Evolutionary conservation across 192 early-diverging fungal genomes (phyloP).

Genomic region (Chytriomyces sp.): DNA sequence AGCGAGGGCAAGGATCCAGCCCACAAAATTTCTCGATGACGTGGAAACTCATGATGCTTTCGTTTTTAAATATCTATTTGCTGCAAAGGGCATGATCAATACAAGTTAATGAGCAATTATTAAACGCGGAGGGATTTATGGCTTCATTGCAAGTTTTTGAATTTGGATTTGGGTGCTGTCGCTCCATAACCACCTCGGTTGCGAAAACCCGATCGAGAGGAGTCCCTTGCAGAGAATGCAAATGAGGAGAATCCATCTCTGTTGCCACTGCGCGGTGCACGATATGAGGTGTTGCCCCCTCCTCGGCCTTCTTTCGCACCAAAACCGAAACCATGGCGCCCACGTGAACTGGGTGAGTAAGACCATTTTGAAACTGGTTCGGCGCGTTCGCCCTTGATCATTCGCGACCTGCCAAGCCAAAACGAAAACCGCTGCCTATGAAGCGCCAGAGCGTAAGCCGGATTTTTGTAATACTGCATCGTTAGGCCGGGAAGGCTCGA

Average conservation of each 20-base stretch:
- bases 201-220: background rate
- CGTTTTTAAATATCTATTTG: too few species aligned
- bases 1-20: background rate
- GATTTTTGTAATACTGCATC: background rate
- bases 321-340: background rate
- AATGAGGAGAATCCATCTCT: background rate
- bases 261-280: background rate
- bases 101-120: too few species aligned
- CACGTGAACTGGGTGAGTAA: background rate
- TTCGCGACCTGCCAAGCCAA: slow-evolving; percentile 7
- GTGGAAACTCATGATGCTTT: too few species aligned
- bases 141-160: background rate
- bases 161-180: background rate
- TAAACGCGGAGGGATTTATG: too few species aligned
- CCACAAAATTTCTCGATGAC: too few species aligned
- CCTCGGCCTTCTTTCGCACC: background rate
- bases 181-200: background rate
- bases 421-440: slow-evolving; percentile 19
- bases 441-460: background rate
- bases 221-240: background rate
- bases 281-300: background rate
- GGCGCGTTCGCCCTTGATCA: slow-evolving; percentile 1
- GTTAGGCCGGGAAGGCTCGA: slow-evolving; percentile 3
- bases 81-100: too few species aligned
- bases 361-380: too few species aligned